Conservation (phyloP, 2,329 filamentous ascomycete genomes). For the Aspergillus fijiensis region DNA sequence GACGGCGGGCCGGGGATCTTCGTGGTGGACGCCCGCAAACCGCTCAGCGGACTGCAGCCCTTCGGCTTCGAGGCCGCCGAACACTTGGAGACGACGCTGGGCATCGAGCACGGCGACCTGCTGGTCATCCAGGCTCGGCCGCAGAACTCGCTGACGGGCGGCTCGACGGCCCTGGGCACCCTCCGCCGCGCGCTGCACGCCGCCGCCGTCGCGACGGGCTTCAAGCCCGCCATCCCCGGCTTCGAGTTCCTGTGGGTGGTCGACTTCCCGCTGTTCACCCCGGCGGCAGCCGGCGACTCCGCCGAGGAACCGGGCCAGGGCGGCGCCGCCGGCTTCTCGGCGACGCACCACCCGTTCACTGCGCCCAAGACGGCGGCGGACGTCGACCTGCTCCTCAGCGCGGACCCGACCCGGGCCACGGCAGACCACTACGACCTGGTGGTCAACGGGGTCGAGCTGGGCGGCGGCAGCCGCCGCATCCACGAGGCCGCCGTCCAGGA, state of each 20-base stretch:
- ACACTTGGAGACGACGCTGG: slow-evolving; percentile 53
- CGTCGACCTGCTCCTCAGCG: slow-evolving; percentile 66
- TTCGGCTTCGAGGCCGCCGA: slow-evolving; percentile 72
- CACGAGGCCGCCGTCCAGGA: slow-evolving; percentile 81
- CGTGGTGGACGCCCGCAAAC: slow-evolving; percentile 69
- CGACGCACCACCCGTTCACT: slow-evolving; percentile 95
- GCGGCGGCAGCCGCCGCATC: slow-evolving; percentile 89
- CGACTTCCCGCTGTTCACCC: slow-evolving; percentile 91
- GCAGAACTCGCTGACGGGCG: slow-evolving; percentile 64
- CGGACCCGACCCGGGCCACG: slow-evolving; percentile 67
- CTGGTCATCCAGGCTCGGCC: slow-evolving; percentile 78
- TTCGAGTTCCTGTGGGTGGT: slow-evolving; percentile 81
- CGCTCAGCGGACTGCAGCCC: slow-evolving; percentile 72
- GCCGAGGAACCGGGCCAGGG: slow-evolving; percentile 71
- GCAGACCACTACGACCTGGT: slow-evolving; percentile 96
- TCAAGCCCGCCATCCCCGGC: slow-evolving; percentile 52
- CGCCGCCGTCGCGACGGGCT: slow-evolving; percentile 62
- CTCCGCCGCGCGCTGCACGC: slow-evolving; percentile 70
- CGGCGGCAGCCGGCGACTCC: slow-evolving; percentile 52
- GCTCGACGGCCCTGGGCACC: slow-evolving; percentile 71
- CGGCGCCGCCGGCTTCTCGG: slow-evolving; percentile 73
- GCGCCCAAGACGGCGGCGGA: slow-evolving; percentile 72
- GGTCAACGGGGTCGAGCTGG: slow-evolving; percentile 90
- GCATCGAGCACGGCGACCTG: slow-evolving; percentile 70
- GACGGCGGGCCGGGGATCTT: slow-evolving; percentile 80